Percentiles rank a stretch among this genome's conserved stretches.
Conservation (phyloP, 2,329 filamentous ascomycete genomes). For the Cladophialophora carrionii region DNA sequence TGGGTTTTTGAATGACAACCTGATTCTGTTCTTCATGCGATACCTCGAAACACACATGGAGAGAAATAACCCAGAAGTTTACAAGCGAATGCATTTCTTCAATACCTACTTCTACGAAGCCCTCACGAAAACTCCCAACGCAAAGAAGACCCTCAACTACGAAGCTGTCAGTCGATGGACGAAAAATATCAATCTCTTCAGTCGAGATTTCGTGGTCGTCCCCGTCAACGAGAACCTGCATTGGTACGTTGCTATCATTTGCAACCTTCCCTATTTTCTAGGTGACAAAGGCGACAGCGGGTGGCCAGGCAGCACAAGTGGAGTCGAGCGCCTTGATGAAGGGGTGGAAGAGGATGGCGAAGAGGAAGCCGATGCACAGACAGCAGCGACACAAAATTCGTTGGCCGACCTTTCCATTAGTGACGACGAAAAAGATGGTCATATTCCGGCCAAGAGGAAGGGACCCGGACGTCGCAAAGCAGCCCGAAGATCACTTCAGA, state of each 20-base stretch:
- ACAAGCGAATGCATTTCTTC: conserved; percentile 78
- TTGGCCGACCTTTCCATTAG: conserved; percentile 23
- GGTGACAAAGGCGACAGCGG: conserved; percentile 20
- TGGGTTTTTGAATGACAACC: conserved; percentile 87
- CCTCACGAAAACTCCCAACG: conserved; percentile 63
- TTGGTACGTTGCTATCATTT: conserved; percentile 96
- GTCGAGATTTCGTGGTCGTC: conserved; percentile 84
- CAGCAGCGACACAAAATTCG: conserved; percentile 27
- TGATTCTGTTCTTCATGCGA: conserved; percentile 85
- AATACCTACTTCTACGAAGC: conserved; percentile 86
- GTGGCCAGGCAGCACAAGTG: conserved; percentile 25
- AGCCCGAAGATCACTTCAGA: conserved; percentile 43
- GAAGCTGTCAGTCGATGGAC: conserved; percentile 87
- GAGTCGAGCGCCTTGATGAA: conserved; percentile 11
- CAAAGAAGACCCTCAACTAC: conserved; percentile 71
- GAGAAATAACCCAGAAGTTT: conserved; percentile 57
- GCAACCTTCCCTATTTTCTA: conserved; percentile 63
- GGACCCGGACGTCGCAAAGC: conserved; percentile 39
- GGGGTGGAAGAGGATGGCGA: conserved; percentile 4
- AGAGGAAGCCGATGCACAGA: conserved; percentile 5
- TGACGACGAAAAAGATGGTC: conserved; percentile 28
- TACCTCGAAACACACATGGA: conserved; percentile 68
- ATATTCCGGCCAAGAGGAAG: conserved; percentile 24
- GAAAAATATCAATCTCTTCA: conserved; percentile 78
- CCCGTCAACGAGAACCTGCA: conserved; percentile 86